Percentiles rank a stretch among this genome's conserved stretches.
These are phyloP conservation scores for Wallemia ichthyophaga DNA, from an alignment of 1,284 basidiomycete species.

Conservation along the genomic window DNA sequence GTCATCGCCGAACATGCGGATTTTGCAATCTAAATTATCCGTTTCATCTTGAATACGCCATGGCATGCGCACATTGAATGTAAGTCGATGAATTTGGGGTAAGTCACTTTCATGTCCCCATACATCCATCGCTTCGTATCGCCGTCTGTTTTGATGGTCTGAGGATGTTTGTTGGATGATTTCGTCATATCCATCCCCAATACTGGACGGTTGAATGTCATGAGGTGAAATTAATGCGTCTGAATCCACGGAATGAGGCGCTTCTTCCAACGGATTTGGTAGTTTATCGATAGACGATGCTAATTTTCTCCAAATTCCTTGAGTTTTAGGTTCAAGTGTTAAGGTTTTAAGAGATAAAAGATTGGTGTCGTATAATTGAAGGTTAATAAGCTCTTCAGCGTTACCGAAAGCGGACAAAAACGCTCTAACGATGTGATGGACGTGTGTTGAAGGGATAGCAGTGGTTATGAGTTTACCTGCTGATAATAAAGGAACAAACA, in stretches of 20 bases:
- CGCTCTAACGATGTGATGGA: neutral
- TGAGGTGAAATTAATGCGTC: neutral
- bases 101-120: neutral
- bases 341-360: neutral
- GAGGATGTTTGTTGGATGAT: neutral
- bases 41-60: neutral
- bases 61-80: neutral
- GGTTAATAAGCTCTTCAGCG: neutral
- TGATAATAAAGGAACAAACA: neutral
- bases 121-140: neutral
- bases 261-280: neutral
- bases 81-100: neutral
- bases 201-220: neutral
- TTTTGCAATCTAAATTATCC: neutral
- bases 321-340: neutral
- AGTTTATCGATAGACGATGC: neutral
- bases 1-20: neutral
- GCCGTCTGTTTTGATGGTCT: neutral
- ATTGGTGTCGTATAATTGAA: neutral
- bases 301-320: neutral
- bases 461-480: neutral
- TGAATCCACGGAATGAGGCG: neutral
- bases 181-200: neutral
- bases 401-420: neutral
- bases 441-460: neutral